Evolutionary conservation across 371 early-diverging fungal species (phyloP).

Genomic region (Syncephalastrum racemosum): DNA sequence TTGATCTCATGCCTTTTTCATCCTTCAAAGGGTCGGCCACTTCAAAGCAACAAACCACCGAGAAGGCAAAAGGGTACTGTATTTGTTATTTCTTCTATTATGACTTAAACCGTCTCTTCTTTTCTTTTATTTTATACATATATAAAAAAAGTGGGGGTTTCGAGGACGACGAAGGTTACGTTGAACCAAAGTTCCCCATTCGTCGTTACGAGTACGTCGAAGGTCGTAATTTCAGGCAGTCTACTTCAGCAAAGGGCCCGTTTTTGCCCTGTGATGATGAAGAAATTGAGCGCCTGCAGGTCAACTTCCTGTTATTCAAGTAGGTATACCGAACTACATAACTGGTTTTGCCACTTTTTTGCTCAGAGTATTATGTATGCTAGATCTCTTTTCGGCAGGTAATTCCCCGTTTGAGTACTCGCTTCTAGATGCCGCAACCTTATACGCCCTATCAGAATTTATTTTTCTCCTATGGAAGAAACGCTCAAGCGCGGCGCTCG

Average conservation of each 20-base stretch:
- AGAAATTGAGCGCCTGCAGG: constrained; percentile 41
- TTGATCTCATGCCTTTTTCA: too few species aligned
- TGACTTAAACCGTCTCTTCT: too few species aligned
- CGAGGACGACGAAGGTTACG: constrained; percentile 11
- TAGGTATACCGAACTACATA: neutral
- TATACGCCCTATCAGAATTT: constrained; percentile 3
- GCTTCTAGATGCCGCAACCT: neutral
- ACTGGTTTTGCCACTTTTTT: neutral
- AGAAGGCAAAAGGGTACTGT: too few species aligned
- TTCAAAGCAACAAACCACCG: too few species aligned
- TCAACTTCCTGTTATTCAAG: constrained; percentile 35
- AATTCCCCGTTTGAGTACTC: neutral
- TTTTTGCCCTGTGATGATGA: constrained; percentile 50
- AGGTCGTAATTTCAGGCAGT: constrained; percentile 30
- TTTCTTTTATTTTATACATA: too few species aligned
- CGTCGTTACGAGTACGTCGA: constrained; percentile 31
- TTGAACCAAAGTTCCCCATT: constrained; percentile 37
- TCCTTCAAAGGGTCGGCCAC: too few species aligned
- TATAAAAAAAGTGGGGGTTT: too few species aligned
- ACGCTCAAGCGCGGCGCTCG: constrained; percentile 22
- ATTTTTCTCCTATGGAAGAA: constrained; percentile 25
- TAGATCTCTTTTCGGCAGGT: constrained; percentile 8
- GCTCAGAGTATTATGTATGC: neutral
- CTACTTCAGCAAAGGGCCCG: constrained; percentile 16
- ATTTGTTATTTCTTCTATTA: too few species aligned